Evolutionary conservation across 139 green algal species (phyloP).

Genomic region (Marvania coccoides): DNA sequence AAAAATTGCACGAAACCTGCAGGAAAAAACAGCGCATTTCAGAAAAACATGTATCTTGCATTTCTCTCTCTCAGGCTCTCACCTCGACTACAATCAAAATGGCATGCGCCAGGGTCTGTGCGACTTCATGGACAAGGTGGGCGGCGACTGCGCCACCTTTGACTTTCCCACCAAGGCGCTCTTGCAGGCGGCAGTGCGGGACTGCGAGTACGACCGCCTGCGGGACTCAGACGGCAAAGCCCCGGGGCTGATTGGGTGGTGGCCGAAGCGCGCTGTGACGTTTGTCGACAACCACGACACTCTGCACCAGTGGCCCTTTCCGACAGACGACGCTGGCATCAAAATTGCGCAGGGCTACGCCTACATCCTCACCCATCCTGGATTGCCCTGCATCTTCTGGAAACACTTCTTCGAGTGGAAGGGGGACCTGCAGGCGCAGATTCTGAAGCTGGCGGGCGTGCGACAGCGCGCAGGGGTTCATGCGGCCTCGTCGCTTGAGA

Average conservation of each 20-base stretch:
- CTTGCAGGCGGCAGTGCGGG: conserved; percentile 77
- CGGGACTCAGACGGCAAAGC: conserved; percentile 58
- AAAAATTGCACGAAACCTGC: no score
- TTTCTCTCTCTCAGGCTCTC: conserved; percentile 9
- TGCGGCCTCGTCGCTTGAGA: conserved; percentile 48
- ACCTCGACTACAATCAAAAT: conserved; percentile 49
- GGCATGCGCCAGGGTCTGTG: conserved; percentile 30
- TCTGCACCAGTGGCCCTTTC: conserved; percentile 75
- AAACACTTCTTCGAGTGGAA: conserved; percentile 72
- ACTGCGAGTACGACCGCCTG: conserved; percentile 80
- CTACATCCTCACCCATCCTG: conserved; percentile 94
- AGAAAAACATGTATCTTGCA: conserved; percentile 24
- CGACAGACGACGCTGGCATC: conserved; percentile 29
- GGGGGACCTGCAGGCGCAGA: conserved; percentile 25
- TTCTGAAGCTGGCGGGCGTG: conserved; percentile 35
- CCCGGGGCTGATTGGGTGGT: conserved; percentile 60
- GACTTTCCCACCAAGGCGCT: conserved; percentile 93
- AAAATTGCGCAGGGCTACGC: conserved; percentile 69
- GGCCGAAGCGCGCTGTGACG: conserved; percentile 50
- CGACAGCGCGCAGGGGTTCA: conserved; percentile 40
- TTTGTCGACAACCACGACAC: conserved; percentile 83
- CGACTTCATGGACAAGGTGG: conserved; percentile 77
- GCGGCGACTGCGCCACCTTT: conserved; percentile 67
- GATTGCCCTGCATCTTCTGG: conserved; percentile 71
- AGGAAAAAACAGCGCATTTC: no score